Conservation (phyloP, 2,329 filamentous ascomycete genomes). For the Pseudonectria foliicola region DNA sequence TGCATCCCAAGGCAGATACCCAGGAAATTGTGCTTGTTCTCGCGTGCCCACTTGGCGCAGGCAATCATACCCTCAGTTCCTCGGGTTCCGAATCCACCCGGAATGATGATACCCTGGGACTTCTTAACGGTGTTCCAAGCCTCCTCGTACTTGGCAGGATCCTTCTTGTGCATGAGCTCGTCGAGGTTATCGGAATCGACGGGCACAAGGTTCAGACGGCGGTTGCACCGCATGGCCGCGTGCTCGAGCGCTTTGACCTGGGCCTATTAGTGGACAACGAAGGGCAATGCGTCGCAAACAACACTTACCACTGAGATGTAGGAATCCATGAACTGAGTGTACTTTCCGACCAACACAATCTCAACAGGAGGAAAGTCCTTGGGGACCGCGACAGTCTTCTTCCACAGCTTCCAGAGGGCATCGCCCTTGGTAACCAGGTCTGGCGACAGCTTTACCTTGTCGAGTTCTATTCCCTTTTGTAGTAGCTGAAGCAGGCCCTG, state of each 20-base stretch:
- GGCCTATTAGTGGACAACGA: conserved; percentile 46
- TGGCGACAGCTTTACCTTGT: conserved; percentile 45
- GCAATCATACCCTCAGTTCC: conserved; percentile 88
- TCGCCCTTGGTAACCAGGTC: conserved; percentile 54
- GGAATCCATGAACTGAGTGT: conserved; percentile 74
- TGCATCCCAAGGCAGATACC: conserved; percentile 93
- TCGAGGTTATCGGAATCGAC: conserved; percentile 85
- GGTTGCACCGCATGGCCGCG: conserved; percentile 75
- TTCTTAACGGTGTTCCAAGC: conserved; percentile 77
- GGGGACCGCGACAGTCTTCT: conserved; percentile 58
- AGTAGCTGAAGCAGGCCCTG: conserved; percentile 70
- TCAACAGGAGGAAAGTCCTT: conserved; percentile 60
- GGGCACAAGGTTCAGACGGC: conserved; percentile 74
- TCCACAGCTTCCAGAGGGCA: conserved; percentile 74
- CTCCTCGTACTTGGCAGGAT: conserved; percentile 71
- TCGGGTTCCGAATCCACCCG: conserved; percentile 72
- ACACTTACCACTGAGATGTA: conserved; percentile 60
- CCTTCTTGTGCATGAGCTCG: conserved; percentile 47
- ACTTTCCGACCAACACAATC: conserved; percentile 90
- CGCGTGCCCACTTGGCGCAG: conserved; percentile 79
- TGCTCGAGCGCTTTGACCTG: conserved; percentile 61
- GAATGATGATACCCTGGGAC: conserved; percentile 50
- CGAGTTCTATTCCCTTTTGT: conserved; percentile 56
- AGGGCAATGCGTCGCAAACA: conserved; percentile 12
- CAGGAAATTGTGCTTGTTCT: conserved; percentile 72